Base-by-base conservation (phyloP, 768 basidiomycete species). In the Tremella yokohamensis region DNA sequence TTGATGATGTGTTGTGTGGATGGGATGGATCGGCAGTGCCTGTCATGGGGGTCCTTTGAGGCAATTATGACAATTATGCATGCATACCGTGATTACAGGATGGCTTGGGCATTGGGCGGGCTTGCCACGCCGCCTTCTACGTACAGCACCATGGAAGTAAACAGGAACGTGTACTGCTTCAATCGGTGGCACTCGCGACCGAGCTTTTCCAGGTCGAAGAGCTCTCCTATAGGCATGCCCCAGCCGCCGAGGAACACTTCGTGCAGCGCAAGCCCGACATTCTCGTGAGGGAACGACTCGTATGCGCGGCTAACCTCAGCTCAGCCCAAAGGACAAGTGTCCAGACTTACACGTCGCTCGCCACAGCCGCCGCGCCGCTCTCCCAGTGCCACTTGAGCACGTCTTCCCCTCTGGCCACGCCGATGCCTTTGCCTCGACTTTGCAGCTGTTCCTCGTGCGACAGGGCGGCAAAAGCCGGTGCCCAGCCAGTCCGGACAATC, bases 121-220 rank as follows among this genome's bases (percentile, higher is more conserved):
- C 57, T 58, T n/a, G 57, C 57, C 13, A 58, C 51, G 12, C 57
- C 57, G n/a, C 52, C 50, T 22, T 58, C 57, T 12, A 58, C 29
- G 50, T 52, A 52, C 25, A 58, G 34, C 22, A 51, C 50, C 15
- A 19, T 40, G 26, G 50, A 52, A n/a, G 24, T 53, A 37, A 58
- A 44, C 25, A 38, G 52, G 40, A 58, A 58, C 18, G 38, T 52
- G 50, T 51, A 58, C 44, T 40, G 22, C 16, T 47, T 26, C 39
- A 40, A 51, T 18, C 37, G 39, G 22, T 58, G 12, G 45, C 57
- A 58, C 25, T 58, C 57, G 20, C 52, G 50, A 19, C 6, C 51
- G 4, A 58, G 9, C 12, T 18, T 25, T 19, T 52, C 45, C 16
- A 58, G 52, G 11, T 40, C 38, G 8, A 58, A 16, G 16, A 58